These are phyloP conservation scores for Sordaria brevicollis DNA, from an alignment of 495 filamentous ascomycete species.

Conservation along the genomic window DNA sequence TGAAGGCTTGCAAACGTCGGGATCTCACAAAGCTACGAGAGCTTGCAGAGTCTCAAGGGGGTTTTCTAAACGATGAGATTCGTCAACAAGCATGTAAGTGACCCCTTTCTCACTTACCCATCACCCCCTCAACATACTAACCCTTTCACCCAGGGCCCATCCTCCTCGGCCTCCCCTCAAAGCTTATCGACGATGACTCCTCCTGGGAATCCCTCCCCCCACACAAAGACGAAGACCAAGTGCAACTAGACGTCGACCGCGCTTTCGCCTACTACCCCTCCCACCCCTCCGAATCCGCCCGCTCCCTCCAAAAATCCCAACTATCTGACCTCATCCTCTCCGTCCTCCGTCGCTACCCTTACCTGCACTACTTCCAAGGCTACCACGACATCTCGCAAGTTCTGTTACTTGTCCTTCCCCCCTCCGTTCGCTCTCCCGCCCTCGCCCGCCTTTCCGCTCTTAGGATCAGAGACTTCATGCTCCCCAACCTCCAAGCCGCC, in stretches of 20 bases:
- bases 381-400: slow-evolving; percentile 99
- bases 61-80: slow-evolving; percentile 70
- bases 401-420: slow-evolving; percentile 69
- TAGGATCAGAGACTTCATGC: slow-evolving; percentile 94
- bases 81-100: slow-evolving; percentile 76
- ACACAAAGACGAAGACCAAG: slow-evolving; percentile 81
- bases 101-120: background rate
- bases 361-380: slow-evolving; percentile 93
- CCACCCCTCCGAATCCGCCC: slow-evolving; percentile 44
- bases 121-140: background rate
- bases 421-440: slow-evolving; percentile 36
- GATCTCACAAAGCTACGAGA: slow-evolving; percentile 52
- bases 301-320: slow-evolving; percentile 55
- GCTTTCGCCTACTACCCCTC: slow-evolving; percentile 96
- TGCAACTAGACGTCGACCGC: slow-evolving; percentile 81
- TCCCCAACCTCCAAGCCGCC: slow-evolving; percentile 74
- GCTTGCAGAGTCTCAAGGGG: slow-evolving; percentile 62
- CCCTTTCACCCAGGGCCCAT: slow-evolving; percentile 55
- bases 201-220: slow-evolving; percentile 46
- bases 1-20: slow-evolving; percentile 53
- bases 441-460: slow-evolving; percentile 75
- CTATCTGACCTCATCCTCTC: slow-evolving; percentile 66
- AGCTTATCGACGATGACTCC: slow-evolving; percentile 11
- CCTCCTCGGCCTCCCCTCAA: slow-evolving; percentile 49
- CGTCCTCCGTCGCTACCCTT: slow-evolving; percentile 68